Evolutionary conservation across 495 filamentous ascomycete species (phyloP).

Genomic region (Hypomontagnella submonticulosa): DNA sequence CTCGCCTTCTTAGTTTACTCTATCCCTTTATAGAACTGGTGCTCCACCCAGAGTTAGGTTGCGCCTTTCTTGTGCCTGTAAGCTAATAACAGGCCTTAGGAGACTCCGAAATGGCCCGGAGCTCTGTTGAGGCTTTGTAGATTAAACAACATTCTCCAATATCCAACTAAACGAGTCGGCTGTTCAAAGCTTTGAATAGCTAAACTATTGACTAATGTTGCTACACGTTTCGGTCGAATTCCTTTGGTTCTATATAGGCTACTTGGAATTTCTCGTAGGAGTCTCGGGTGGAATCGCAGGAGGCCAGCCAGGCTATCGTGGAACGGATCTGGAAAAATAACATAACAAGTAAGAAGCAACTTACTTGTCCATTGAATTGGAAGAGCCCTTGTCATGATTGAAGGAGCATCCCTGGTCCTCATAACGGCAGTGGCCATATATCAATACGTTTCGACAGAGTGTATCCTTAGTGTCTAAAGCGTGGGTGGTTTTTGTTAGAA

Average conservation of each 20-base stretch:
- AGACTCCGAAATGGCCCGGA: background rate
- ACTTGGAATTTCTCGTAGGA: slow-evolving; percentile 8
- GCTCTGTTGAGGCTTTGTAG: background rate
- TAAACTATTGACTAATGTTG: slow-evolving; percentile 23
- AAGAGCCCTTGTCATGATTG: slow-evolving; percentile 79
- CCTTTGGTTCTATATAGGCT: slow-evolving; percentile 15
- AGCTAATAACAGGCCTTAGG: too few relatives aligned
- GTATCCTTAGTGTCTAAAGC: slow-evolving; percentile 76
- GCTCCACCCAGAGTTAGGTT: too few relatives aligned
- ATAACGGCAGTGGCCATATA: slow-evolving; percentile 93
- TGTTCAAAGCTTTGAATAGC: background rate
- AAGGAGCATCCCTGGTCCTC: slow-evolving; percentile 92
- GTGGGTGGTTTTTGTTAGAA: slow-evolving; percentile 1
- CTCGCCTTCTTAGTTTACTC: too few relatives aligned
- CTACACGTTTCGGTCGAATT: slow-evolving; percentile 5
- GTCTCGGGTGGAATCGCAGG: slow-evolving; percentile 16
- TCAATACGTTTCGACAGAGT: slow-evolving; percentile 90
- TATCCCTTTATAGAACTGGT: too few relatives aligned
- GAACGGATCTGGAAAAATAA: background rate
- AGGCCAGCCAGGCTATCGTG: slow-evolving; percentile 12
- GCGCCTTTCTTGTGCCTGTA: too few relatives aligned
- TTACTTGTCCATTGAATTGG: slow-evolving; percentile 67
- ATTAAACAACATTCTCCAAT: background rate
- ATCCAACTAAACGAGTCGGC: background rate
- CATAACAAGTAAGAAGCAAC: slow-evolving; percentile 34